A percentile compares a stretch with the other conserved stretches of the same genome.
These are phyloP conservation scores for Aurantiochytrium sp. DNA, from an alignment of 108 stramenopile species.

Conservation along the genomic window DNA sequence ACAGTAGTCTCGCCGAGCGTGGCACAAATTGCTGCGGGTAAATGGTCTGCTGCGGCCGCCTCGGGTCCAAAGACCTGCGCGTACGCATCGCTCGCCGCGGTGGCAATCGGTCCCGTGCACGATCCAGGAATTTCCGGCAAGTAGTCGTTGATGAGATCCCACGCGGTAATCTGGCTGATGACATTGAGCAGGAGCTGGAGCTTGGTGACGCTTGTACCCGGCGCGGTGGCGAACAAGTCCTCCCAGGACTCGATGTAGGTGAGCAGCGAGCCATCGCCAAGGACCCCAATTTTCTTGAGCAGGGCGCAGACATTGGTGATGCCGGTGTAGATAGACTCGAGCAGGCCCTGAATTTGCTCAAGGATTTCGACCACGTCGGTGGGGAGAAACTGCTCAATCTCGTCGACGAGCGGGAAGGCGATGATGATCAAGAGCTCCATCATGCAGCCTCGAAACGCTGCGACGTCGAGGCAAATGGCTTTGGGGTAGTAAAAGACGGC, in stretches of 20 bases:
- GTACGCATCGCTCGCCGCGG: neutral
- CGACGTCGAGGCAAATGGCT: neutral
- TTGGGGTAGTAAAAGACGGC: constrained; percentile 26
- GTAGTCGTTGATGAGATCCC: constrained; percentile 4
- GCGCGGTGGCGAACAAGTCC: neutral
- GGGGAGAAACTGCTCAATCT: neutral
- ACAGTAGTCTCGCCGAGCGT: neutral
- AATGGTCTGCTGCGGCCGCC: neutral
- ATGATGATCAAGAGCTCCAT: neutral
- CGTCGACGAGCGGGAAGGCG: neutral
- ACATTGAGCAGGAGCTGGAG: neutral
- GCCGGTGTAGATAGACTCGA: neutral
- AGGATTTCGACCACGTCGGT: neutral
- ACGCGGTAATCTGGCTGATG: neutral
- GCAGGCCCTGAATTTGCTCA: neutral
- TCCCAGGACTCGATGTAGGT: constrained; percentile 1
- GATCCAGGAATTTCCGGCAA: neutral
- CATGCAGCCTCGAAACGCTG: neutral
- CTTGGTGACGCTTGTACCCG: neutral
- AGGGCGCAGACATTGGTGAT: neutral
- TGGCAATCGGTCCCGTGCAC: neutral
- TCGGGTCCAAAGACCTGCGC: neutral
- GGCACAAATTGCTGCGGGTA: neutral
- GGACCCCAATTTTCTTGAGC: neutral
- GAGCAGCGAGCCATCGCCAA: neutral